A percentile compares a stretch with the other conserved stretches of the same genome.
phyloP scores from a whole-genome alignment of 805 yeast genomes.

The Candida fluviatilis region DNA sequence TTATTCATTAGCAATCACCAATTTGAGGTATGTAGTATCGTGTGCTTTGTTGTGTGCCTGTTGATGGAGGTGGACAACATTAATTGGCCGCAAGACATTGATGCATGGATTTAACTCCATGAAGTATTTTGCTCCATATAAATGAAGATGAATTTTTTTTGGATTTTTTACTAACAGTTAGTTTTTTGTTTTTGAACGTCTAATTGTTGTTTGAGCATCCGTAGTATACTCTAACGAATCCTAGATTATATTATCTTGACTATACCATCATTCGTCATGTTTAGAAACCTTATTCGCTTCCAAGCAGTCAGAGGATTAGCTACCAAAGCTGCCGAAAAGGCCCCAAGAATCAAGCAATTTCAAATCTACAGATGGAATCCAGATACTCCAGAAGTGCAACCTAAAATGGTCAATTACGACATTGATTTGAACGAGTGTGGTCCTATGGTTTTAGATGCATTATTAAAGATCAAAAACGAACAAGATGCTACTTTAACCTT shows the following conservation, averaged over 20 bases:
- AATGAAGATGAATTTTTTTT: too few relatives aligned
- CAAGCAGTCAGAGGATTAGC: slow-evolving; percentile 34
- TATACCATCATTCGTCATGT: too few relatives aligned
- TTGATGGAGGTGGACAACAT: too few relatives aligned
- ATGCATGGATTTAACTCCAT: too few relatives aligned
- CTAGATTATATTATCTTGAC: too few relatives aligned
- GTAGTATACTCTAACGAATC: too few relatives aligned
- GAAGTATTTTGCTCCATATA: too few relatives aligned
- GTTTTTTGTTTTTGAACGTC: too few relatives aligned
- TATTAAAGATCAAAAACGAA: slow-evolving; percentile 92
- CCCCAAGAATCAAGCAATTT: slow-evolving; percentile 71
- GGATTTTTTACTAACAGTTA: too few relatives aligned
- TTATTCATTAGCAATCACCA: background rate
- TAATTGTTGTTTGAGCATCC: too few relatives aligned
- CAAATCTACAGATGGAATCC: slow-evolving; percentile 98
- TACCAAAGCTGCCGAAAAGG: slow-evolving; percentile 47
- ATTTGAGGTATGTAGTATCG: background rate
- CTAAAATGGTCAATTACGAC: slow-evolving; percentile 76
- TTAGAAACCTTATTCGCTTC: slow-evolving; percentile 6
- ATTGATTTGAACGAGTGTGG: slow-evolving; percentile 90
- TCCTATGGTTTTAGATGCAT: slow-evolving; percentile 96
- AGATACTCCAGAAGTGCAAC: slow-evolving; percentile 90
- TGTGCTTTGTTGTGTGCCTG: too few relatives aligned
- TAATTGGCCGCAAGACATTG: too few relatives aligned
- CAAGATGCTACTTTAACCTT: slow-evolving; percentile 93